Percentiles rank a stretch among this genome's conserved stretches.
phyloP scores from a whole-genome alignment of 1,284 basidiomycete species.

The Stygiomarasmius scandens region DNA sequence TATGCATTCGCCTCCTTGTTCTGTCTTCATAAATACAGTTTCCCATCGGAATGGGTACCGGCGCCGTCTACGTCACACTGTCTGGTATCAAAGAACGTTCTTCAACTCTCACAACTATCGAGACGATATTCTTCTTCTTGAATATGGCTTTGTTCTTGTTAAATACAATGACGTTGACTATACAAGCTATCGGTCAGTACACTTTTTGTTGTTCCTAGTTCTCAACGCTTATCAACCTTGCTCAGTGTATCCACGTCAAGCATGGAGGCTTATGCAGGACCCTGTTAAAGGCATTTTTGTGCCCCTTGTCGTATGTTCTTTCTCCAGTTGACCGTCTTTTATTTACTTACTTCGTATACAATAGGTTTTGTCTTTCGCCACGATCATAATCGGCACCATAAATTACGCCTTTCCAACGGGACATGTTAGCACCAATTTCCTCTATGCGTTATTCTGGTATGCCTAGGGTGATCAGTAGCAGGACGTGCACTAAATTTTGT shows the following conservation, averaged over 20 bases:
- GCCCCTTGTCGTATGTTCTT: constrained; percentile 38
- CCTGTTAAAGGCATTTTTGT: constrained; percentile 50
- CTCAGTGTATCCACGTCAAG: constrained; percentile 47
- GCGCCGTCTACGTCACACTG: constrained; percentile 49
- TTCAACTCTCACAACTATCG: constrained; percentile 32
- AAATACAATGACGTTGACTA: constrained; percentile 41
- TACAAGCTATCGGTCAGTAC: constrained; percentile 44
- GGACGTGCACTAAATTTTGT: constrained; percentile 6
- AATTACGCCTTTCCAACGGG: constrained; percentile 44
- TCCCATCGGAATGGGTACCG: constrained; percentile 52
- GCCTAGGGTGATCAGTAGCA: too few relatives aligned
- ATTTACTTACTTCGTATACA: background rate
- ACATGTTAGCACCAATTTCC: constrained; percentile 34
- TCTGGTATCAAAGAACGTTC: constrained; percentile 41
- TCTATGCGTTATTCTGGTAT: constrained; percentile 48
- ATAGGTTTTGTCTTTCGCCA: constrained; percentile 50
- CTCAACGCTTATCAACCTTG: too few relatives aligned
- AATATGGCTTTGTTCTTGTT: constrained; percentile 46
- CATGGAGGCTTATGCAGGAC: constrained; percentile 43
- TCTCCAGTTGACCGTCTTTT: background rate
- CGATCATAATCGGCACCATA: constrained; percentile 50
- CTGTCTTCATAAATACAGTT: constrained; percentile 32
- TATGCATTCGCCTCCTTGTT: background rate
- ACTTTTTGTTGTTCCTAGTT: background rate
- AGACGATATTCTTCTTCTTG: constrained; percentile 48